Conservation (phyloP, 2,329 filamentous ascomycete species). For the Leptographium galeiforme region DNA sequence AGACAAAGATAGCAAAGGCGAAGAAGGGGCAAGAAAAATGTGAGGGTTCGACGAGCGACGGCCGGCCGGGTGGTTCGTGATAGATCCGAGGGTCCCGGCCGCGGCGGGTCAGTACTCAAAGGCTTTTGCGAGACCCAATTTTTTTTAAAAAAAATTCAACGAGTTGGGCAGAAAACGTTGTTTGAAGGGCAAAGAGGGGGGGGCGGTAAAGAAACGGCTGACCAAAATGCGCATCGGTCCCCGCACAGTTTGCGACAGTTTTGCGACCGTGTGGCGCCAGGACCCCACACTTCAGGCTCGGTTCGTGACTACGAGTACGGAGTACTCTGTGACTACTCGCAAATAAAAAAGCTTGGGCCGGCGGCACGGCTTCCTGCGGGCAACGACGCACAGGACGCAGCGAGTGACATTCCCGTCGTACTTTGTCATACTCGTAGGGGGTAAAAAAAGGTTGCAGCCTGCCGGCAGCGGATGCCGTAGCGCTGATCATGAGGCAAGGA, state of each 20-base stretch:
- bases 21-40: neutral
- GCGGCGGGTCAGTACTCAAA: neutral
- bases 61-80: neutral
- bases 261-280: neutral
- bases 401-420: too few relatives aligned
- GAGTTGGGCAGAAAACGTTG: neutral
- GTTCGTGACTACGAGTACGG: neutral
- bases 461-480: too few relatives aligned
- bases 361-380: too few relatives aligned
- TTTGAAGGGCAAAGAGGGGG: neutral
- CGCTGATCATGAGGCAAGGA: too few relatives aligned
- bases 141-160: neutral
- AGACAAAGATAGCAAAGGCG: neutral
- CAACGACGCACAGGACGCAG: too few relatives aligned
- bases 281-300: neutral
- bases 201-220: slow-evolving; percentile 1
- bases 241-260: neutral
- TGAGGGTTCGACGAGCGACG: neutral
- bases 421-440: too few relatives aligned
- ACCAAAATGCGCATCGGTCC: neutral
- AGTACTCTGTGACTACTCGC: neutral
- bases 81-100: neutral
- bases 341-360: too few relatives aligned
- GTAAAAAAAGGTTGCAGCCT: too few relatives aligned
- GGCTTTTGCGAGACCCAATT: neutral